Percentiles rank a stretch among this genome's conserved stretches.
phyloP scores from a whole-genome alignment of 441 rosid species.

The Daphne laureola region DNA sequence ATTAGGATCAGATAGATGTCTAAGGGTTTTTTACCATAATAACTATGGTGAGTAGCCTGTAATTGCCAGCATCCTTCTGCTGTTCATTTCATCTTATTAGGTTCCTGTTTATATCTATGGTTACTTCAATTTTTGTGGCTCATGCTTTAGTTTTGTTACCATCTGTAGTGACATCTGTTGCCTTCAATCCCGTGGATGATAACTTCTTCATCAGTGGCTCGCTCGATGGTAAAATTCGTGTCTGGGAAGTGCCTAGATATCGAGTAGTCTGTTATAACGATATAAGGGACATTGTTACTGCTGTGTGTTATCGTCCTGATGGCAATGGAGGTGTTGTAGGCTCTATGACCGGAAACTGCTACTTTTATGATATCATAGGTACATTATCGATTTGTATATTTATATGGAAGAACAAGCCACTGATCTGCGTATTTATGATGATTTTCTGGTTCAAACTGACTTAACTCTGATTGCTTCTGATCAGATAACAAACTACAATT shows the following conservation, averaged over 20 bases:
- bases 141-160: constrained; percentile 1
- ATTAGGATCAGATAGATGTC: constrained; percentile 48
- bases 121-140: no score
- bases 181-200: constrained; percentile 59
- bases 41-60: constrained; percentile 40
- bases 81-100: no score
- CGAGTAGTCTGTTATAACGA: constrained; percentile 54
- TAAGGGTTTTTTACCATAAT: constrained; percentile 46
- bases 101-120: no score
- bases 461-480: constrained; percentile 6
- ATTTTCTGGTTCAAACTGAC: constrained; percentile 1
- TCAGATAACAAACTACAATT: constrained; percentile 42
- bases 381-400: constrained; percentile 9
- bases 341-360: constrained; percentile 49
- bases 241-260: constrained; percentile 42
- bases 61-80: background rate
- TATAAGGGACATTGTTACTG: constrained; percentile 50
- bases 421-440: no score
- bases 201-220: constrained; percentile 59
- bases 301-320: constrained; percentile 52
- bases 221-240: constrained; percentile 55
- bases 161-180: constrained; percentile 51
- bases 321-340: constrained; percentile 55
- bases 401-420: no score
- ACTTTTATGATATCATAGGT: constrained; percentile 42